Base-by-base conservation (phyloP, 1,284 basidiomycete species). In the Erythrobasidium hasegawianum region DNA sequence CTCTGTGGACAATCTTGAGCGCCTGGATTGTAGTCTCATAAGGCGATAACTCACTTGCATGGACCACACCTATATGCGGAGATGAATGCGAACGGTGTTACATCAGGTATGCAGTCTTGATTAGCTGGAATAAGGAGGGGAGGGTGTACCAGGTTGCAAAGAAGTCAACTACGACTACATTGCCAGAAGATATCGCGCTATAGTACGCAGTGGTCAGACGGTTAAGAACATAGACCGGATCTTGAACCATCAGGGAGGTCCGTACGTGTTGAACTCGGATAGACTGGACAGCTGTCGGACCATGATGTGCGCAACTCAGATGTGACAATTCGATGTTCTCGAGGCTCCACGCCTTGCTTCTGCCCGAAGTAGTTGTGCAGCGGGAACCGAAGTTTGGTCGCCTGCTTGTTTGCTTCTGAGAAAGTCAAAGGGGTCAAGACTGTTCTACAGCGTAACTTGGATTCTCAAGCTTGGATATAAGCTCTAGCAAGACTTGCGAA, bases 101-200 rank as follows among this genome's bases (percentile, higher is more conserved):
- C 18, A 53, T 16, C 8, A 26, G 18, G 9, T 47, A 18, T n/a
- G n/a, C n/a, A n/a, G 16, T 18, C 45, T 18, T 47, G 45, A 14
- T 24, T 8, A 18, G 22, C 16, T 18, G 5, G 13, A n/a, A 24
- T 24, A 40, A 29, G 22, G 18, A 40, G 18, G 40, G 11, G 33
- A 11, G 4, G 33, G 33, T 33, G 33, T 27, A 65, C 62, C 50
- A 65, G 14, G 45, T 53, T 16, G 62, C 62, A 22, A 65, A 65
- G 62, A 57, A 65, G 62, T 65, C 62, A 22, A 65, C 62, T 9
- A 65, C 56, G 56, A 65, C 62, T 29, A 65, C 56, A 18, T 49
- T 49, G 4, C 45, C 56, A 14, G 55, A 29, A n/a, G 24, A 55
- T 2, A 58, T 43, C 24, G 47, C 49, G 20, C 62, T 65, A 39